These are phyloP conservation scores for Yamadazyma nakazawae DNA, from an alignment of 805 yeast genomes.

Conservation along the genomic window DNA sequence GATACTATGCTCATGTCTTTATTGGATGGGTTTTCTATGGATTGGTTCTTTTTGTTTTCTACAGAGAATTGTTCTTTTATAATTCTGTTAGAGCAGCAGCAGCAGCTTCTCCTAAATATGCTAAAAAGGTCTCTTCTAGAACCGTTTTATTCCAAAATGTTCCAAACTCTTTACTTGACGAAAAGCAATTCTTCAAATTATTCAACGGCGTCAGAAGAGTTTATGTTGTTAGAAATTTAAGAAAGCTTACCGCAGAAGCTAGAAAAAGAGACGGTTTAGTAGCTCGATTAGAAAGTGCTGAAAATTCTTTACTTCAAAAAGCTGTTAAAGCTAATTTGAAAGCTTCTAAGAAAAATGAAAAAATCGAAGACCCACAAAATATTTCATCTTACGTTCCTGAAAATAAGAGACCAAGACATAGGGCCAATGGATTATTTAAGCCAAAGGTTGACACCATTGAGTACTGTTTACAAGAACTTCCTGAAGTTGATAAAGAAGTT, in stretches of 20 bases:
- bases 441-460: conserved; percentile 61
- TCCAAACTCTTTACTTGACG: conserved; percentile 70
- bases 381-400: conserved; percentile 58
- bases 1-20: conserved; percentile 86
- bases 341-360: conserved; percentile 61
- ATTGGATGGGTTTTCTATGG: conserved; percentile 79
- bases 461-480: conserved; percentile 54
- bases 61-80: conserved; percentile 79
- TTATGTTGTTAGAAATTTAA: conserved; percentile 70
- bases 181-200: conserved; percentile 65
- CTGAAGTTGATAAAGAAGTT: conserved; percentile 55
- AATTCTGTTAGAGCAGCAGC: conserved; percentile 74
- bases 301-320: conserved; percentile 50
- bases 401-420: conserved; percentile 64
- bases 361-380: conserved; percentile 44
- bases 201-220: conserved; percentile 81
- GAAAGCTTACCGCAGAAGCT: conserved; percentile 54
- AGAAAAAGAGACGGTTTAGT: conserved; percentile 59
- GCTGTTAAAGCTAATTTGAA: conserved; percentile 65
- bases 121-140: conserved; percentile 69
- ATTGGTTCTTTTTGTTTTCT: conserved; percentile 63
- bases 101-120: conserved; percentile 76
- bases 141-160: conserved; percentile 83
- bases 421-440: conserved; percentile 41
- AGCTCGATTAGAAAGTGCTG: conserved; percentile 61